Conservation (phyloP, 1,284 basidiomycete species). For the Trichosporon asahii region DNA sequence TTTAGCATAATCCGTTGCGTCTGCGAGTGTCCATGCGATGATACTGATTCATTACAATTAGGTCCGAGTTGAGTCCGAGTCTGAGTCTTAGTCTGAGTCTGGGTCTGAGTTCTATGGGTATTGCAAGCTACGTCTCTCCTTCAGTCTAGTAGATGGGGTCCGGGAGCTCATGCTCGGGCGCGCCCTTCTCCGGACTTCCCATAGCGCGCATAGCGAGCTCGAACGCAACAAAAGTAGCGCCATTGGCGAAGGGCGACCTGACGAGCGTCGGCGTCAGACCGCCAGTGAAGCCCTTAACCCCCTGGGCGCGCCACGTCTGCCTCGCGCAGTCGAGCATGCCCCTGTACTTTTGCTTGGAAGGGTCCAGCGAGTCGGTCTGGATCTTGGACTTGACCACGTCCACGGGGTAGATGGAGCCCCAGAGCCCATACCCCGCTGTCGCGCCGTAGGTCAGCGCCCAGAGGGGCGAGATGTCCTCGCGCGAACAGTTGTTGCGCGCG, state of each 20-base stretch:
- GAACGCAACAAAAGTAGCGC: conserved; percentile 87
- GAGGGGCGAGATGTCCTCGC: conserved; percentile 71
- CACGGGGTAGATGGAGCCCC: conserved; percentile 75
- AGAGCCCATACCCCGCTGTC: conserved; percentile 59
- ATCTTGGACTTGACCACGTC: conserved; percentile 94
- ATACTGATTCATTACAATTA: neutral
- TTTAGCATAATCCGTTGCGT: neutral
- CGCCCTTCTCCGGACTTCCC: conserved; percentile 28
- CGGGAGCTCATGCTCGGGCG: neutral
- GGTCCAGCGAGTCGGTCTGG: conserved; percentile 85
- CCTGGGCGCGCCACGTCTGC: conserved; percentile 76
- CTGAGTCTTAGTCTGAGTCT: too few relatives aligned
- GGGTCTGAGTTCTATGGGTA: neutral
- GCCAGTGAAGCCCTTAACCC: conserved; percentile 78
- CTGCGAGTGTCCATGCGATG: too few relatives aligned
- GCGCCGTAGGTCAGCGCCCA: conserved; percentile 82
- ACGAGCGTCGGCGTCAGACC: conserved; percentile 88
- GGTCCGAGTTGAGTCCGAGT: neutral
- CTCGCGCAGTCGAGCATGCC: conserved; percentile 77
- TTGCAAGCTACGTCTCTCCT: neutral
- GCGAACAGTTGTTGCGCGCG: conserved; percentile 62
- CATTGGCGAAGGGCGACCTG: conserved; percentile 65
- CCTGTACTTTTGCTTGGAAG: conserved; percentile 70
- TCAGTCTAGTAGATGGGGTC: conserved; percentile 7
- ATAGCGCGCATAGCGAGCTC: conserved; percentile 67